phyloP scores from a whole-genome alignment of 139 green algal species.

The Diplosphaera chodatii region DNA sequence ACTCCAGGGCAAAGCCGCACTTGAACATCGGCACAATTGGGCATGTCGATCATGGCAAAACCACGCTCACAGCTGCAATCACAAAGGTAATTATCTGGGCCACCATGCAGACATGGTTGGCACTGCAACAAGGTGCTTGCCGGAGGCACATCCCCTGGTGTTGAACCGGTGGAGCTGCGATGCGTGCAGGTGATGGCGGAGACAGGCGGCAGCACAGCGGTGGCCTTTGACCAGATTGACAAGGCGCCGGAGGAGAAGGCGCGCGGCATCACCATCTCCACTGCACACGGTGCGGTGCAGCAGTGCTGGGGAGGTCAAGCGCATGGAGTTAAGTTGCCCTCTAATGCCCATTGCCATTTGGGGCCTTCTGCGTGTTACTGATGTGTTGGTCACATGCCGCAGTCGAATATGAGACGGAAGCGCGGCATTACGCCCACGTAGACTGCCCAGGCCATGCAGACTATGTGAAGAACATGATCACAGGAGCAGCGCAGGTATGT shows the following conservation, averaged over 20 bases:
- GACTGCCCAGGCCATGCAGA: conserved; percentile 98
- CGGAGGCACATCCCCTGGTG: too few species aligned
- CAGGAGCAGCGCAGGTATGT: conserved; percentile 73
- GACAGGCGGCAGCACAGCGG: conserved; percentile 56
- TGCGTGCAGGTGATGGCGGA: conserved; percentile 79
- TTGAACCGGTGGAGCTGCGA: not conserved
- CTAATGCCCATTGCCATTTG: not conserved
- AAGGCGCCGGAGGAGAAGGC: conserved; percentile 99
- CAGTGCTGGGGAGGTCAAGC: too few species aligned
- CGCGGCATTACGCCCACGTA: conserved; percentile 97
- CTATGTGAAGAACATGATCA: conserved; percentile 99
- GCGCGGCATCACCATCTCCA: conserved; percentile 98
- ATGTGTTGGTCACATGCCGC: too few species aligned
- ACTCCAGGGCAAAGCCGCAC: conserved; percentile 88
- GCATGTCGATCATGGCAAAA: conserved; percentile 99
- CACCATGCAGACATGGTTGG: too few species aligned
- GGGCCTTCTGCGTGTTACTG: not conserved
- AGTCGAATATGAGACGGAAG: conserved; percentile 98
- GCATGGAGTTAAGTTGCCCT: too few species aligned
- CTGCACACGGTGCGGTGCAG: conserved; percentile 66
- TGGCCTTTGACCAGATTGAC: conserved; percentile 97
- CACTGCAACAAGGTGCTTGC: too few species aligned
- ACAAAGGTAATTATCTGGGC: conserved; percentile 58
- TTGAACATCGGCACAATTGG: conserved; percentile 98
- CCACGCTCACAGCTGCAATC: conserved; percentile 93